These are phyloP conservation scores for Lachancea sp. DNA, from an alignment of 805 yeast genomes.

Conservation along the genomic window DNA sequence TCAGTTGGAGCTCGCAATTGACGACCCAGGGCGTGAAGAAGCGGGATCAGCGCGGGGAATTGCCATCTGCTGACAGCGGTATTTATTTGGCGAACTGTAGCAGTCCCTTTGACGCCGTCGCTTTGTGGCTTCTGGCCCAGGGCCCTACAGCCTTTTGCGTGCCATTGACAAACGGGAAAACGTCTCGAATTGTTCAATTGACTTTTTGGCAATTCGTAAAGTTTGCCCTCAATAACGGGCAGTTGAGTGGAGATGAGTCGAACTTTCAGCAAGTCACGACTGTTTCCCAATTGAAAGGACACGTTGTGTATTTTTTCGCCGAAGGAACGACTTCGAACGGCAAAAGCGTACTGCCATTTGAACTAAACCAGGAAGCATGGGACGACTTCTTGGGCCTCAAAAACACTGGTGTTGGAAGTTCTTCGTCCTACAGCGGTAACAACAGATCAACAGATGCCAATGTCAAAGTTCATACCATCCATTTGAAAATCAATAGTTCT, in stretches of 20 bases:
- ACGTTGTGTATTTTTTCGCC: conserved; percentile 42
- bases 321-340: conserved; percentile 90
- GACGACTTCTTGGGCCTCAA: conserved; percentile 13
- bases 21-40: conserved; percentile 41
- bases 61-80: conserved; percentile 34
- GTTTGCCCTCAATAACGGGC: conserved; percentile 17
- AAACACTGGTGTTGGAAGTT: not conserved
- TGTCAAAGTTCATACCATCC: conserved; percentile 21
- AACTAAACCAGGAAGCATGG: conserved; percentile 22
- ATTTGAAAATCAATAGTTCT: conserved; percentile 27
- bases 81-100: conserved; percentile 44
- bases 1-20: conserved; percentile 31
- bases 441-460: not conserved
- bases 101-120: conserved; percentile 41
- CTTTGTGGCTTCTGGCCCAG: conserved; percentile 29
- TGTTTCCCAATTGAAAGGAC: not conserved
- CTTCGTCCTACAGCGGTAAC: not conserved
- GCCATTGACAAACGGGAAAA: conserved; percentile 6
- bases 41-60: conserved; percentile 17
- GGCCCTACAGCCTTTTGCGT: conserved; percentile 15
- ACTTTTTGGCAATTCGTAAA: conserved; percentile 14
- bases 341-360: conserved; percentile 60
- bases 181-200: conserved; percentile 14
- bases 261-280: not conserved
- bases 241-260: not conserved